Conservation (phyloP, 768 basidiomycete genomes). For the Termitomyces sp. region DNA sequence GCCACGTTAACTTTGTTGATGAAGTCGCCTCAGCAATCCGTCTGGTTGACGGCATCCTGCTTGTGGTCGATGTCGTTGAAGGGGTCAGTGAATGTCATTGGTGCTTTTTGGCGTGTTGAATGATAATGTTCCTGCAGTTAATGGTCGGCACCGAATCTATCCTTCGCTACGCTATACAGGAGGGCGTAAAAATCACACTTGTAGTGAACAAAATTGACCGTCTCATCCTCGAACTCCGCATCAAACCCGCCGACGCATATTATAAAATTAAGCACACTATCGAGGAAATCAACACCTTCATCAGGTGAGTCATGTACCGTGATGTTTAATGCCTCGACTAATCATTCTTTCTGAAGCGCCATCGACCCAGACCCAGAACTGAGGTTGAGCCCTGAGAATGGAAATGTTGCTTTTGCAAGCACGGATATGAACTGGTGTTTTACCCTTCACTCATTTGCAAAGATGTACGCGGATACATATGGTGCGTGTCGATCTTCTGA, state of each 20-base stretch:
- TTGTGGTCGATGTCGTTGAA: slow-evolving; percentile 98
- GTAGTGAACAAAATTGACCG: slow-evolving; percentile 98
- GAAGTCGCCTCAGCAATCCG: slow-evolving; percentile 90
- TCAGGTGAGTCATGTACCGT: slow-evolving; percentile 55
- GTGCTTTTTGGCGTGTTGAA: background rate
- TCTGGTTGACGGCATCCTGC: slow-evolving; percentile 83
- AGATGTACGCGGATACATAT: slow-evolving; percentile 94
- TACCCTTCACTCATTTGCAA: slow-evolving; percentile 89
- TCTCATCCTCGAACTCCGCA: slow-evolving; percentile 91
- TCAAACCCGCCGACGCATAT: slow-evolving; percentile 95
- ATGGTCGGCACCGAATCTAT: slow-evolving; percentile 92
- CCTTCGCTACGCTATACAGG: slow-evolving; percentile 86
- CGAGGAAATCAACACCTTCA: slow-evolving; percentile 96
- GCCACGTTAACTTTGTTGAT: slow-evolving; percentile 98
- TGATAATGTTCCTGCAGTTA: slow-evolving; percentile 42
- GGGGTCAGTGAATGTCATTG: slow-evolving; percentile 56
- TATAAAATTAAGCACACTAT: slow-evolving; percentile 99
- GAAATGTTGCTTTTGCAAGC: slow-evolving; percentile 96
- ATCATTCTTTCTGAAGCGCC: slow-evolving; percentile 36
- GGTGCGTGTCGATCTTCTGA: slow-evolving; percentile 40
- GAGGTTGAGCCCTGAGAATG: slow-evolving; percentile 89
- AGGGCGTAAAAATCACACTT: slow-evolving; percentile 85
- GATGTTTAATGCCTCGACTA: background rate
- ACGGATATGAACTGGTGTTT: slow-evolving; percentile 99
- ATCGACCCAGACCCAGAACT: slow-evolving; percentile 88